Base-by-base conservation (phyloP, 371 early-diverging fungal species). In the Basidiobolus heterosporus region DNA sequence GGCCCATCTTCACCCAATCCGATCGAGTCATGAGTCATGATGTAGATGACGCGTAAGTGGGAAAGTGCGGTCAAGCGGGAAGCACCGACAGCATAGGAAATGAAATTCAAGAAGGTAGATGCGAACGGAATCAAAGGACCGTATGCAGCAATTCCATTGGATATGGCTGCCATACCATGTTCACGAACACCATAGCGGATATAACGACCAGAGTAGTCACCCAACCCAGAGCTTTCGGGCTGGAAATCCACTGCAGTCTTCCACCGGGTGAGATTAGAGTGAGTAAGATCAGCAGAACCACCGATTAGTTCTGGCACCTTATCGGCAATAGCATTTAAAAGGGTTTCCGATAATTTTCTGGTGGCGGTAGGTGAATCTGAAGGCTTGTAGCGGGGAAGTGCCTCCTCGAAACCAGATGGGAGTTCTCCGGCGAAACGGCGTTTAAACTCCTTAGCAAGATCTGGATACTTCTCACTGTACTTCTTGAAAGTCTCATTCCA, bases 1-100 rank as follows among this genome's bases (percentile, higher is more conserved):
- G 98, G 98, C 3, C 99, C 99, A 64, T 99, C 99, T 67, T 98
- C 98, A 60, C 81, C 81, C 23, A 95, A 74, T 55, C 95, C 97
- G 55, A 99, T 94, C 21, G 97, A 96, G 72, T 99, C 99, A 77
- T 99, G 99, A 45, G 99, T 98, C 87, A 94, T 87, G 60, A 99
- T 81, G 73, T 93, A 94, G 53, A 96, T 59, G 43, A 91, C 86
- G 35, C 86, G 91, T 47, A 83, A 74, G 35, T 84, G 71, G 43
- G 89, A 80, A 45, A 99, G 66, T 11, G 95, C 92, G 47, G 86
- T 74, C 44, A 99, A 70, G 62, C 99, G 88, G 35, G 91, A 76
- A 43, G 97, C 84, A 39, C 94, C 92, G 16, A 45, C 52, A 5
- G 69, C 79, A 51, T 82, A 88, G 57, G 69, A 72, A 62, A 92